These are phyloP conservation scores for Przewalskia tangutica DNA, from an alignment of 257 asterid genomes.

Conservation along the genomic window DNA sequence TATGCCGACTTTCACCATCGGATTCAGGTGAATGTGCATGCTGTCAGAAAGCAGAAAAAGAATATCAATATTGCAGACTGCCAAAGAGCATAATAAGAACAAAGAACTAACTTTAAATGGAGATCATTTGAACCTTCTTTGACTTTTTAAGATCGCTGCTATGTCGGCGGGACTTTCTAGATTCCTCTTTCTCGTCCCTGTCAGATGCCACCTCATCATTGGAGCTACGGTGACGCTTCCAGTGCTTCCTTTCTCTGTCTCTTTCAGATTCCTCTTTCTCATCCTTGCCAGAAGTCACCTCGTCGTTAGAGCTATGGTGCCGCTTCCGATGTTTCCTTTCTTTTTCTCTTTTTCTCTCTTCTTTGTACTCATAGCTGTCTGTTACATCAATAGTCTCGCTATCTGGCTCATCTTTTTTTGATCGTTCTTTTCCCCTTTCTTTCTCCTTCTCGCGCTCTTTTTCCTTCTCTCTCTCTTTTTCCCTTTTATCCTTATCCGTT, in stretches of 20 bases:
- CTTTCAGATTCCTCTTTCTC: slow-evolving; percentile 48
- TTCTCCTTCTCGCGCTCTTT: slow-evolving; percentile 63
- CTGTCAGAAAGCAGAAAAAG: slow-evolving; percentile 29
- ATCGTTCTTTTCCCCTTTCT: slow-evolving; percentile 63
- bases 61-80: neutral
- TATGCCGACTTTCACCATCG: slow-evolving; percentile 74
- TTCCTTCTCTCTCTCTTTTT: slow-evolving; percentile 27
- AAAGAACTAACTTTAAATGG: neutral
- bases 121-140: slow-evolving; percentile 53
- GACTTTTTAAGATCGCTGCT: slow-evolving; percentile 90
- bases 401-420: slow-evolving; percentile 53
- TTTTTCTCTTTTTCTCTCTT: slow-evolving; percentile 69
- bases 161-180: slow-evolving; percentile 70
- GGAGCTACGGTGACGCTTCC: slow-evolving; percentile 73
- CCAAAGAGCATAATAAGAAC: neutral
- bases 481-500: slow-evolving; percentile 47
- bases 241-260: slow-evolving; percentile 76
- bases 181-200: slow-evolving; percentile 80
- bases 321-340: slow-evolving; percentile 88
- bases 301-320: slow-evolving; percentile 64
- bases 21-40: slow-evolving; percentile 87
- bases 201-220: slow-evolving; percentile 77
- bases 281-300: slow-evolving; percentile 74
- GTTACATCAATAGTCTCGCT: slow-evolving; percentile 38
- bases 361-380: slow-evolving; percentile 57